Conservation (phyloP, 495 filamentous ascomycete genomes). For the Pseudoneurospora amorphoporcata region DNA sequence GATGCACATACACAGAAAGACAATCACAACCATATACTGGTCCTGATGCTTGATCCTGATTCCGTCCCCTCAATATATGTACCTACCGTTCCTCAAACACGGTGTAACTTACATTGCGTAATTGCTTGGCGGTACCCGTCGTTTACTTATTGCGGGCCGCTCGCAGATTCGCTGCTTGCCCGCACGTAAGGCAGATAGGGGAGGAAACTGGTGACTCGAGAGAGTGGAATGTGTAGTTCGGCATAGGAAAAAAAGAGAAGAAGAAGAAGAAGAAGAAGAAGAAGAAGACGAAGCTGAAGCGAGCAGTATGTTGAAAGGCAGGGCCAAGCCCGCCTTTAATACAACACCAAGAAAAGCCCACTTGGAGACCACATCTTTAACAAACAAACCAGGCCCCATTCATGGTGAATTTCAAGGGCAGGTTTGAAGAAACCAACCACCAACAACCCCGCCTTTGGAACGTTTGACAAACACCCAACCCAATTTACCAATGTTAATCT, state of each 20-base stretch:
- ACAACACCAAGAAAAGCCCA: background rate
- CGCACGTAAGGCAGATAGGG: background rate
- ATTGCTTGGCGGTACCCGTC: background rate
- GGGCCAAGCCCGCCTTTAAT: background rate
- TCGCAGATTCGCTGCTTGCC: background rate
- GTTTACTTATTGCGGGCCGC: background rate
- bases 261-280: background rate
- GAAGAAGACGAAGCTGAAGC: background rate
- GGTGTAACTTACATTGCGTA: background rate
- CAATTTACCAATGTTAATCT: background rate
- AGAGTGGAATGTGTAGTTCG: background rate
- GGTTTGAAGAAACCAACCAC: background rate
- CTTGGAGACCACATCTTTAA: background rate
- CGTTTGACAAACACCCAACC: background rate
- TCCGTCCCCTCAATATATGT: background rate
- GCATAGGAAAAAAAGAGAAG: background rate
- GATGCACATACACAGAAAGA: background rate
- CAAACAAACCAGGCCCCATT: background rate
- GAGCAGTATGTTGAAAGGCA: background rate
- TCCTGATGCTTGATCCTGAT: background rate
- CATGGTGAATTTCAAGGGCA: background rate
- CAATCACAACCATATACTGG: background rate
- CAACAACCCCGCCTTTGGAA: background rate
- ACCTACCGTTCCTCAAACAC: background rate
- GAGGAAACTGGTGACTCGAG: background rate